These are phyloP conservation scores for Candida vaughaniae DNA, from an alignment of 805 yeast species.

Conservation along the genomic window DNA sequence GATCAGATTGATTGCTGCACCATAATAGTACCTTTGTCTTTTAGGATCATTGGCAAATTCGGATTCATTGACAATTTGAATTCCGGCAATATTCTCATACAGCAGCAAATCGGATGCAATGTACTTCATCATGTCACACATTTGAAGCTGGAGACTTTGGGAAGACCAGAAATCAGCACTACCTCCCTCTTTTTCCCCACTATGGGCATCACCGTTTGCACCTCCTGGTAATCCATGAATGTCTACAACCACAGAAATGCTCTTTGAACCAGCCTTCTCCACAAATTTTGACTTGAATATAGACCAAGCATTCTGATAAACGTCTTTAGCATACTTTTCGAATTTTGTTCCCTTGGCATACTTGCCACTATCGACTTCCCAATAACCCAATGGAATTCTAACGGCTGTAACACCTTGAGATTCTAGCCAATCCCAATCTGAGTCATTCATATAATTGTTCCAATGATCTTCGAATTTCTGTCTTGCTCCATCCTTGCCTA, in stretches of 20 bases:
- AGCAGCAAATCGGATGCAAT: constrained; percentile 58
- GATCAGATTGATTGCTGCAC: constrained; percentile 60
- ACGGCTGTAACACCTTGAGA: constrained; percentile 72
- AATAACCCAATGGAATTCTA: constrained; percentile 88
- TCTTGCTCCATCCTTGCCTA: constrained; percentile 56
- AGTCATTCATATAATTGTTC: constrained; percentile 55
- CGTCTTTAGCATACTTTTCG: constrained; percentile 42
- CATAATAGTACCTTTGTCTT: constrained; percentile 60
- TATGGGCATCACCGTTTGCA: constrained; percentile 82
- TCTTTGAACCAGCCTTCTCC: constrained; percentile 54
- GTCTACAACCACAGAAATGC: constrained; percentile 78
- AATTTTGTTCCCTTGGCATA: constrained; percentile 65
- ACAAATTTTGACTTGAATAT: constrained; percentile 52
- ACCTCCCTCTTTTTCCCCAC: constrained; percentile 60
- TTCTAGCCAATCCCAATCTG: constrained; percentile 79
- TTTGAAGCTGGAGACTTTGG: constrained; percentile 38
- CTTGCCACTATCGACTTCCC: constrained; percentile 72
- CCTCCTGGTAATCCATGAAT: constrained; percentile 91
- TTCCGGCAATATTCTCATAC: constrained; percentile 71
- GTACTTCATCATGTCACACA: constrained; percentile 53
- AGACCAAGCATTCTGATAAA: constrained; percentile 76
- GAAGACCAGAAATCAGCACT: constrained; percentile 65
- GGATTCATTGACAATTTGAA: constrained; percentile 86
- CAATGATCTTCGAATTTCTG: constrained; percentile 63
- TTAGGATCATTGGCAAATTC: constrained; percentile 52